Evolutionary conservation across 805 yeast genomes (phyloP), one percentile per base, ranked within the genome.

Genomic region (Ogataea henricii): DNA sequence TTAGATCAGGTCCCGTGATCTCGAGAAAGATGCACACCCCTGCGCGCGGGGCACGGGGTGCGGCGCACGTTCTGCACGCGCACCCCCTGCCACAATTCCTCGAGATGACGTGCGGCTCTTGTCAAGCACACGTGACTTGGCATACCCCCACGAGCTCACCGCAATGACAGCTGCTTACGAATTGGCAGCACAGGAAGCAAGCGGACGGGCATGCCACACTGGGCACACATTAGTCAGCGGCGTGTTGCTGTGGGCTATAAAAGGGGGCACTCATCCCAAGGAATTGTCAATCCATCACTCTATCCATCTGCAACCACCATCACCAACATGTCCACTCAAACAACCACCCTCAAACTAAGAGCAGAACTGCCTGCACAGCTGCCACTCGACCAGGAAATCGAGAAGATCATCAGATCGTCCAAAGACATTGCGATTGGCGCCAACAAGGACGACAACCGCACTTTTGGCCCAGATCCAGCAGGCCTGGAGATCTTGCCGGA

Each of bases 401-500:
- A 60, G 39, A 33, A 45, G n/a, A 47, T 60, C 37, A 50, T 60
- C 36, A 52, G 55, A 36, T 30, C 43, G 10, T 43, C 61, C 13
- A 43, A 51, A 16, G 43, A 39, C 13, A 38, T 55, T 13, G 42
- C 46, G n/a, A 42, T 56, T 36, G 50, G 50, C 8, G 43, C 43
- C 35, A 54, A 48, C 33, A 42, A 42, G 17, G 45, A 37, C 32
- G 50, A 43, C 37, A 45, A 43, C 16, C 37, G 36, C 40, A 43
- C 30, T 22, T 51, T 45, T 41, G 62, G 59, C 13, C 55, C 56
- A 4, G 60, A 56, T 43, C 54, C 53, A 6, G 57, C 49, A 25
- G 64, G 64, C 10, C 41, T 56, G 61, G 59, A 45, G 51, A 52
- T 52, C 60, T 66, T 56, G 27, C 69, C 69, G 39, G 64, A 52